phyloP scores from a whole-genome alignment of 768 basidiomycete genomes.

The Leucocoprinus sp. region DNA sequence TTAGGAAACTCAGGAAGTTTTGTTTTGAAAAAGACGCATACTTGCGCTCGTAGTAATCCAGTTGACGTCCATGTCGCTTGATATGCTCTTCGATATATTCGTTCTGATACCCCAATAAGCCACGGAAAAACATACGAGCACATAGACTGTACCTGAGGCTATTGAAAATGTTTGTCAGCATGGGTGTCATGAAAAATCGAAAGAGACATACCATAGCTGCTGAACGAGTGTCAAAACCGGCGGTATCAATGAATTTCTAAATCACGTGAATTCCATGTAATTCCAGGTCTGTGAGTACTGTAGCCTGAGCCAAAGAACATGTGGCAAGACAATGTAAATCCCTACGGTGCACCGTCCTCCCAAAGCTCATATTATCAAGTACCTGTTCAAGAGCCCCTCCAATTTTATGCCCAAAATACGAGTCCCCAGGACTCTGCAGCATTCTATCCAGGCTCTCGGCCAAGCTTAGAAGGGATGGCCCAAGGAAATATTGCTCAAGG shows the following conservation, averaged over 20 bases:
- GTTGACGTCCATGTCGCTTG: constrained; percentile 89
- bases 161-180: constrained; percentile 15
- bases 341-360: constrained; percentile 55
- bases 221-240: constrained; percentile 21
- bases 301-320: constrained; percentile 27
- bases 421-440: constrained; percentile 39
- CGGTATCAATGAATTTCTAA: constrained; percentile 14
- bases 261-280: constrained; percentile 24
- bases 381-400: constrained; percentile 53
- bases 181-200: not conserved
- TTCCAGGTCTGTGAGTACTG: constrained; percentile 11
- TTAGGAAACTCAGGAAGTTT: not conserved
- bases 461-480: constrained; percentile 63
- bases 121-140: not conserved
- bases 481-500: constrained; percentile 23
- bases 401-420: constrained; percentile 64
- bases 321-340: constrained; percentile 67
- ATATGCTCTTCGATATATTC: constrained; percentile 99
- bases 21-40: constrained; percentile 30
- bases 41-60: constrained; percentile 96
- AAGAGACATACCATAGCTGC: constrained; percentile 33
- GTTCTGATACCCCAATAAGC: constrained; percentile 47
- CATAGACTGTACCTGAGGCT: constrained; percentile 56
- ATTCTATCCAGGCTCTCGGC: constrained; percentile 59
- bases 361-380: constrained; percentile 53